Evolutionary conservation across 192 early-diverging fungal species (phyloP).

Genomic region (Linnemannia hyalina): DNA sequence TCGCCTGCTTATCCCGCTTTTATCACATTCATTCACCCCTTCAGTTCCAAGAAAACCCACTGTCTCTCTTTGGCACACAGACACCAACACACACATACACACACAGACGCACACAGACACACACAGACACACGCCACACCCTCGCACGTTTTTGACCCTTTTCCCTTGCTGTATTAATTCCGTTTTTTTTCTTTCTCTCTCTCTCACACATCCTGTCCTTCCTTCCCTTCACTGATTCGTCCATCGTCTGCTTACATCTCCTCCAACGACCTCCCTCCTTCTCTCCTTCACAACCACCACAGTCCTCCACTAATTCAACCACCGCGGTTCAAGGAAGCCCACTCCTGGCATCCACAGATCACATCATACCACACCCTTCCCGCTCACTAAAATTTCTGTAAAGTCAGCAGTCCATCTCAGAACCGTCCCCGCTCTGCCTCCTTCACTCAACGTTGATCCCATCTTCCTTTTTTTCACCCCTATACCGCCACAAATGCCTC

Average conservation of each 20-base stretch:
- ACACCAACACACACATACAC: neutral
- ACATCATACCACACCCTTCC: too few relatives aligned
- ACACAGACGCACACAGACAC: too few relatives aligned
- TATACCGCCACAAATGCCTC: constrained; percentile 1
- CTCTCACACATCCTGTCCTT: neutral
- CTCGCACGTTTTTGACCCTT: neutral
- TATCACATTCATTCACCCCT: neutral
- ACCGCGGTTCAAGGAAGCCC: neutral
- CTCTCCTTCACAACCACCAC: neutral
- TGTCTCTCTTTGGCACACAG: neutral
- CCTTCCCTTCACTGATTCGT: neutral
- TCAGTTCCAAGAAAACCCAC: neutral
- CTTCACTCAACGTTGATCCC: neutral
- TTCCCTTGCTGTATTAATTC: neutral
- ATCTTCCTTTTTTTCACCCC: neutral
- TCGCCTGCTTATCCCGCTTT: neutral
- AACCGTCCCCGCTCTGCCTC: neutral
- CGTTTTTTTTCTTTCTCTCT: neutral
- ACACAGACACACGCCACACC: constrained; percentile 7
- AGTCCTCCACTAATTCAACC: neutral
- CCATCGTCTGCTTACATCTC: constrained; percentile 10
- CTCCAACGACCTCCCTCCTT: neutral
- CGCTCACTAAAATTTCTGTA: neutral
- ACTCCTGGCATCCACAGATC: neutral
- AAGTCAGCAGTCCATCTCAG: neutral